Percentiles rank a stretch among this genome's conserved stretches.
phyloP scores from a whole-genome alignment of 805 yeast species.

The Candida michaelii region DNA sequence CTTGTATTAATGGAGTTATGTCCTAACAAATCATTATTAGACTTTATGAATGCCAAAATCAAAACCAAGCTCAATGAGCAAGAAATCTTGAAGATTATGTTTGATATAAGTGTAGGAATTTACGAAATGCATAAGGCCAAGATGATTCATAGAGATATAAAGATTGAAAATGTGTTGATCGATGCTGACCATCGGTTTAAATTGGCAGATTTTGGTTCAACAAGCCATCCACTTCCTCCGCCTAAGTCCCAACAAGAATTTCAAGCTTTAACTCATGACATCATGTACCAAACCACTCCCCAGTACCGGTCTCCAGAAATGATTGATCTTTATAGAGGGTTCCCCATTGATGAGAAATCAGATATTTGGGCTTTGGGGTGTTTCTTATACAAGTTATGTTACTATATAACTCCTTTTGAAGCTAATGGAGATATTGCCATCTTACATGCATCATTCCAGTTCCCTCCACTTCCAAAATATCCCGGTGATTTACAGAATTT shows the following conservation, averaged over 20 bases:
- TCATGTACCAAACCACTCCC: slow-evolving; percentile 89
- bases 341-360: slow-evolving; percentile 86
- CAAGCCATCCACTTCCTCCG: slow-evolving; percentile 64
- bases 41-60: slow-evolving; percentile 84
- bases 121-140: slow-evolving; percentile 81
- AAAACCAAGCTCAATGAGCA: slow-evolving; percentile 72
- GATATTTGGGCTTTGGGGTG: slow-evolving; percentile 98
- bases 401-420: slow-evolving; percentile 94
- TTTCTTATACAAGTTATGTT: slow-evolving; percentile 84
- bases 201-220: slow-evolving; percentile 92
- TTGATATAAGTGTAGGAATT: slow-evolving; percentile 76
- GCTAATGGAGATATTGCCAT: slow-evolving; percentile 84
- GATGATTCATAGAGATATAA: slow-evolving; percentile 87
- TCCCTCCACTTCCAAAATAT: slow-evolving; percentile 68
- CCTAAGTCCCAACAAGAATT: slow-evolving; percentile 76
- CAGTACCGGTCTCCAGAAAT: slow-evolving; percentile 96
- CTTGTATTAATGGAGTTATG: slow-evolving; percentile 91
- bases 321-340: slow-evolving; percentile 81
- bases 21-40: slow-evolving; percentile 80
- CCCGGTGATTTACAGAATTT: slow-evolving; percentile 72
- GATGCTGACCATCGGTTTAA: slow-evolving; percentile 70
- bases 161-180: slow-evolving; percentile 90
- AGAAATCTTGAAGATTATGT: slow-evolving; percentile 81
- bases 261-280: slow-evolving; percentile 76
- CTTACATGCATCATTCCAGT: slow-evolving; percentile 76